Conservation (phyloP, 2,329 filamentous ascomycete genomes). For the Diaporthe ilicicola region DNA sequence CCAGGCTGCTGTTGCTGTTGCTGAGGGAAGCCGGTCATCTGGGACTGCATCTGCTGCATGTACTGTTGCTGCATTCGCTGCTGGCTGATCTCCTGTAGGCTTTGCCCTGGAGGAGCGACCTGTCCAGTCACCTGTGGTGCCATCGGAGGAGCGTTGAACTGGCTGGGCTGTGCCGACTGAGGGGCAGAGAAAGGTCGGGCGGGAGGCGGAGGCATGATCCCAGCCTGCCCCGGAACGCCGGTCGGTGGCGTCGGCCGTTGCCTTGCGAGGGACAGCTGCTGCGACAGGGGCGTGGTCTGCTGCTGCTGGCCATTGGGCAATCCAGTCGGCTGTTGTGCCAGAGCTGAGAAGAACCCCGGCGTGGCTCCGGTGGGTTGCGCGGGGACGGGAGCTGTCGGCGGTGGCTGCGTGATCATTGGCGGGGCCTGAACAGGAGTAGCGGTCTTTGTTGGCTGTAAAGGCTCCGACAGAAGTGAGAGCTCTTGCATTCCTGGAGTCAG, state of each 20-base stretch:
- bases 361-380: slow-evolving; percentile 62
- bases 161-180: slow-evolving; percentile 77
- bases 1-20: slow-evolving; percentile 47
- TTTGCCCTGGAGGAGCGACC: slow-evolving; percentile 78
- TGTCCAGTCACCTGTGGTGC: slow-evolving; percentile 88
- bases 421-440: slow-evolving; percentile 44
- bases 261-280: slow-evolving; percentile 59
- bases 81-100: slow-evolving; percentile 76
- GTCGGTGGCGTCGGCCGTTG: slow-evolving; percentile 78
- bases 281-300: slow-evolving; percentile 51
- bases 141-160: slow-evolving; percentile 77
- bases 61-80: slow-evolving; percentile 69
- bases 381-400: slow-evolving; percentile 40
- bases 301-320: slow-evolving; percentile 46
- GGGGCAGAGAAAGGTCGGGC: slow-evolving; percentile 87
- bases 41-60: slow-evolving; percentile 55
- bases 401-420: slow-evolving; percentile 45
- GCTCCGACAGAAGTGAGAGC: slow-evolving; percentile 61
- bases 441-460: slow-evolving; percentile 60
- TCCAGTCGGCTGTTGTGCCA: slow-evolving; percentile 58
- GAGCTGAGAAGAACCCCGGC: slow-evolving; percentile 64
- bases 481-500: slow-evolving; percentile 75
- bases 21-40: slow-evolving; percentile 47
- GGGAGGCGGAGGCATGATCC: slow-evolving; percentile 79
- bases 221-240: slow-evolving; percentile 63